A percentile compares a stretch with the other conserved stretches of the same genome.
Conservation (phyloP, 129 eudicot genomes). For the Mikania micrantha region DNA sequence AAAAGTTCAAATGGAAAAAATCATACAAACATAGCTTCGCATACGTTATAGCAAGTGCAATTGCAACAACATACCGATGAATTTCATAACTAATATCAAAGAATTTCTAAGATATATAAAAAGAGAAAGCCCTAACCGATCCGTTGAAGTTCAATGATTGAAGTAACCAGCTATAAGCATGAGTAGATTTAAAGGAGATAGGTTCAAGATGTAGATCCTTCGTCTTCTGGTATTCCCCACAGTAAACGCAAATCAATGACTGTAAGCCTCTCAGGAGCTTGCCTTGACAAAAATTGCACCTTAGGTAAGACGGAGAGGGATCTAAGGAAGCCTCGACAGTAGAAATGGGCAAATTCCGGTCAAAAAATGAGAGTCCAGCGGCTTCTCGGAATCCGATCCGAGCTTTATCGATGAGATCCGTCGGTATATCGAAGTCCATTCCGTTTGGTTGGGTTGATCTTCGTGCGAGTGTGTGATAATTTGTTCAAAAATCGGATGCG, state of each 20-base stretch:
- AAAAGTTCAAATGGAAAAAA: neutral
- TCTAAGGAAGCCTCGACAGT: constrained; percentile 40
- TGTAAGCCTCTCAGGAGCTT: constrained; percentile 60
- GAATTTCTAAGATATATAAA: neutral
- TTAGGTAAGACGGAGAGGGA: constrained; percentile 40
- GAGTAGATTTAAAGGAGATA: constrained; percentile 44
- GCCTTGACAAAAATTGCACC: constrained; percentile 60
- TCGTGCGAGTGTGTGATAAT: constrained; percentile 15
- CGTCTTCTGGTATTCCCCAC: constrained; percentile 44
- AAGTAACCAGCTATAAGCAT: constrained; percentile 62
- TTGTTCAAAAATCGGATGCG: constrained; percentile 5
- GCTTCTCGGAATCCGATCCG: constrained; percentile 49
- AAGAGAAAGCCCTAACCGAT: constrained; percentile 51
- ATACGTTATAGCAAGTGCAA: neutral
- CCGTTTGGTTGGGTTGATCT: neutral
- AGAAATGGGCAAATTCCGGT: constrained; percentile 42
- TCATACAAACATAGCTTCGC: neutral
- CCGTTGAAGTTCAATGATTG: constrained; percentile 60
- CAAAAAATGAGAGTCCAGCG: constrained; percentile 49
- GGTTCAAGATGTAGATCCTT: constrained; percentile 49
- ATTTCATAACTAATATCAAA: neutral
- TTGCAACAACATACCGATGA: neutral
- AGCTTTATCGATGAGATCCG: constrained; percentile 48
- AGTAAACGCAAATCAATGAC: constrained; percentile 67
- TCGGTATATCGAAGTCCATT: constrained; percentile 45